Base-by-base conservation (phyloP, 371 early-diverging fungal genomes). In the Catenaria anguillulae region DNA sequence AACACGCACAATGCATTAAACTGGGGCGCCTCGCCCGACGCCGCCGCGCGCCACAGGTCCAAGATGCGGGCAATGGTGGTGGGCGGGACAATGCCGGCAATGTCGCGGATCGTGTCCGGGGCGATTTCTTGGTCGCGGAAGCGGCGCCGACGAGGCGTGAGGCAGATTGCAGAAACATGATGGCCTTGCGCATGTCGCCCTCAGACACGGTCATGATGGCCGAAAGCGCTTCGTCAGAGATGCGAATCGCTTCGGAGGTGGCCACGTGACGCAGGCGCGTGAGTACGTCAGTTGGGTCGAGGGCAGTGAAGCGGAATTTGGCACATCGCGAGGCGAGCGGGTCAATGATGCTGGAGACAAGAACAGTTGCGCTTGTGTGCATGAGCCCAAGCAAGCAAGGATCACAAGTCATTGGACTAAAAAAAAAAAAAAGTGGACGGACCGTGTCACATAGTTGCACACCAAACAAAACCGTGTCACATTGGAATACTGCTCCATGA, bases 401-500 rank as follows among this genome's bases (percentile, higher is more conserved):
- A n/a, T n/a, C n/a, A 29, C 33, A 21, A 40, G 29, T 35, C 33
- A 46, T 24, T 40, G 17, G 10, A 40, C 40, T 40, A 17, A 40
- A 5, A 17, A 40, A 17, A 40, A 17, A 26, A 37, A 43, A 37
- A 45, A 31, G 43, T 12, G 62, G 67, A 17, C 3, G 76, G n/a
- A 87, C 82, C 90, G 73, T 63, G 85, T 80, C 60, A 93, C 87
- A 75, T 96, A 96, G 77, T 99, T 99, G 74, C 98, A 97, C 45
- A 99, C 91, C 31, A 99, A 72, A 69, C 98, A 97, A 74, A 99
- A 99, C 37, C 99, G 84, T 0, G 98, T 97, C 21, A 88, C 84
- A 59, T 88, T 86, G 54, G 94, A 90, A 72, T 92, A 96, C 4
- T 87, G 86, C 73, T 99, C 99, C 87, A 99, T 99, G n/a, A 92